Conservation (phyloP, 768 basidiomycete genomes). For the Coprinopsis marcescibilis region DNA sequence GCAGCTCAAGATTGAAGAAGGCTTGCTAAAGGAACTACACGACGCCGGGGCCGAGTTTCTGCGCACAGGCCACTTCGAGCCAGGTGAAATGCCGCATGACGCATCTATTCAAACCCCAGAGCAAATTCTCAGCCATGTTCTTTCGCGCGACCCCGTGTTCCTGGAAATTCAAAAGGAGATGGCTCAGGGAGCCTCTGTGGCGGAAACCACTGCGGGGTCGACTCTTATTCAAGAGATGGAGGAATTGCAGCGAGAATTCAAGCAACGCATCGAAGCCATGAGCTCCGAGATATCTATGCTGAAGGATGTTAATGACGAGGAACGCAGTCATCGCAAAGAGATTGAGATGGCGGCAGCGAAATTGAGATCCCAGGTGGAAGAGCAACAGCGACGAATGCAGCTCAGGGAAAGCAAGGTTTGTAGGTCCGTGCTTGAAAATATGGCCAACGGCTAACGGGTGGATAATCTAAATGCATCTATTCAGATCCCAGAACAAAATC, state of each 20-base stretch:
- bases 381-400: too few relatives aligned
- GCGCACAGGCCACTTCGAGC: conserved; percentile 27
- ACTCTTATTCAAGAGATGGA: neutral
- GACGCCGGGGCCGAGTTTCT: conserved; percentile 21
- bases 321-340: neutral
- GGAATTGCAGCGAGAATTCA: neutral
- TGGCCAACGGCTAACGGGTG: too few relatives aligned
- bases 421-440: too few relatives aligned
- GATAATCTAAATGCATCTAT: too few relatives aligned
- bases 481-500: neutral
- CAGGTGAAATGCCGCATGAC: neutral
- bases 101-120: neutral
- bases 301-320: neutral
- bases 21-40: conserved; percentile 25
- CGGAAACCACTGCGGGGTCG: neutral
- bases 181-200: conserved; percentile 8
- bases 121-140: neutral
- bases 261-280: neutral
- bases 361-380: neutral
- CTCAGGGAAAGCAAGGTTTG: too few relatives aligned
- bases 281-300: neutral
- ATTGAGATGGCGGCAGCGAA: neutral
- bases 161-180: conserved; percentile 17
- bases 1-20: conserved; percentile 32
- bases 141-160: neutral